Percentiles rank a stretch among this genome's conserved stretches.
phyloP scores from a whole-genome alignment of 1,284 basidiomycete genomes.

The Ceratobasidium sp. region DNA sequence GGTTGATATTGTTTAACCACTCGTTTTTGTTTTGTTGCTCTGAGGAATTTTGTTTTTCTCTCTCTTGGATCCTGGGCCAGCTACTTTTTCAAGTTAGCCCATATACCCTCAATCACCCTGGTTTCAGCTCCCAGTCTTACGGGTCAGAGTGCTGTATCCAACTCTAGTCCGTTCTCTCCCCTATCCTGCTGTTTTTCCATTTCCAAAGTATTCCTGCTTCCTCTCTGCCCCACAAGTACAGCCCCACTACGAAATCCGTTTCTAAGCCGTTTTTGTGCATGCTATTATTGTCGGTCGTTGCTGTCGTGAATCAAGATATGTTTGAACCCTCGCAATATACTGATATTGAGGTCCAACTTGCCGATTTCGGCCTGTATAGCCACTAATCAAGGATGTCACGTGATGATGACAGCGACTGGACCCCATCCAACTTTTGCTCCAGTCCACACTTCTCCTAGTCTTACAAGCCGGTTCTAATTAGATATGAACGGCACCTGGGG shows the following conservation, averaged over 20 bases:
- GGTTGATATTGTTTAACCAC: constrained; percentile 12
- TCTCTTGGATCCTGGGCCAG: constrained; percentile 11
- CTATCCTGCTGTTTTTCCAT: not conserved
- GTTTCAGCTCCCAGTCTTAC: too few relatives aligned
- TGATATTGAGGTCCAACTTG: not conserved
- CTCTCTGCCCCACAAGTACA: not conserved
- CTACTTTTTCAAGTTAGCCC: not conserved
- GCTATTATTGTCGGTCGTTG: constrained; percentile 21
- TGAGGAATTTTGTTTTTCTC: constrained; percentile 16
- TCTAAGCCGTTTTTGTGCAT: constrained; percentile 14
- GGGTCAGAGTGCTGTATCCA: too few relatives aligned
- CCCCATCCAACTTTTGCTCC: constrained; percentile 39
- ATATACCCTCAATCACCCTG: constrained; percentile 1
- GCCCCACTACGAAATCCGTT: constrained; percentile 8
- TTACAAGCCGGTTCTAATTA: too few relatives aligned
- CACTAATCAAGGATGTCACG: constrained; percentile 2
- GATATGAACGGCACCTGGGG: constrained; percentile 34
- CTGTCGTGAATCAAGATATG: constrained; percentile 34
- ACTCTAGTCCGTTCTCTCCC: too few relatives aligned
- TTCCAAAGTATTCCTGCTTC: not conserved
- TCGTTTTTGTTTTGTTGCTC: constrained; percentile 9
- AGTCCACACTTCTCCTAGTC: not conserved
- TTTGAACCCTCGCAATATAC: constrained; percentile 9
- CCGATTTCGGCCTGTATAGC: not conserved
- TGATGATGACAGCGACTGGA: constrained; percentile 18